Conservation (phyloP, 257 asterid species). For the Primulina eburnea region DNA sequence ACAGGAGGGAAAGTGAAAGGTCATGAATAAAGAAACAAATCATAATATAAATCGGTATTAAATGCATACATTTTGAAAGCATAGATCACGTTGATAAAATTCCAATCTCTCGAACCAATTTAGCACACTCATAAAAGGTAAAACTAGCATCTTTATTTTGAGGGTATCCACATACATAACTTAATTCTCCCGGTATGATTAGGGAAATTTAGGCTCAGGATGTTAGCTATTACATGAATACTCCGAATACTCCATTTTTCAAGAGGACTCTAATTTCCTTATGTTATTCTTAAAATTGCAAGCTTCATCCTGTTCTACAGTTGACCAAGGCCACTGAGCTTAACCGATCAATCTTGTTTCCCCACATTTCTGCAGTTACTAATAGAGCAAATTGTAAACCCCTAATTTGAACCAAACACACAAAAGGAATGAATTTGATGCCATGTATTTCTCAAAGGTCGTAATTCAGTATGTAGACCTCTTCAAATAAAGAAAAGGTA, state of each 20-base stretch:
- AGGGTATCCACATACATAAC: not conserved
- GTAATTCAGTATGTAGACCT: not conserved
- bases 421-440: not conserved
- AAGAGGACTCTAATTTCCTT: too few relatives aligned
- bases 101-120: constrained; percentile 12
- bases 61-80: constrained; percentile 15
- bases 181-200: not conserved
- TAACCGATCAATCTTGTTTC: not conserved
- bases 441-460: too few relatives aligned
- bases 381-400: not conserved
- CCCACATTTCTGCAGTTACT: not conserved
- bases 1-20: constrained; percentile 18
- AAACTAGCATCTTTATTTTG: not conserved
- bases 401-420: not conserved
- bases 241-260: too few relatives aligned
- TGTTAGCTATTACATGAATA: too few relatives aligned
- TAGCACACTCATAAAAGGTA: not conserved
- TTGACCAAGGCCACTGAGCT: not conserved
- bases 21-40: constrained; percentile 13
- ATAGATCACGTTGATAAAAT: constrained; percentile 7
- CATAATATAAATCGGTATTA: constrained; percentile 7
- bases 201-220: not conserved
- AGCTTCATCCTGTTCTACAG: not conserved
- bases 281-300: too few relatives aligned
- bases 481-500: constrained; percentile 11